These are phyloP conservation scores for Fusarium anguioides DNA, from an alignment of 2,329 filamentous ascomycete genomes.

Conservation along the genomic window DNA sequence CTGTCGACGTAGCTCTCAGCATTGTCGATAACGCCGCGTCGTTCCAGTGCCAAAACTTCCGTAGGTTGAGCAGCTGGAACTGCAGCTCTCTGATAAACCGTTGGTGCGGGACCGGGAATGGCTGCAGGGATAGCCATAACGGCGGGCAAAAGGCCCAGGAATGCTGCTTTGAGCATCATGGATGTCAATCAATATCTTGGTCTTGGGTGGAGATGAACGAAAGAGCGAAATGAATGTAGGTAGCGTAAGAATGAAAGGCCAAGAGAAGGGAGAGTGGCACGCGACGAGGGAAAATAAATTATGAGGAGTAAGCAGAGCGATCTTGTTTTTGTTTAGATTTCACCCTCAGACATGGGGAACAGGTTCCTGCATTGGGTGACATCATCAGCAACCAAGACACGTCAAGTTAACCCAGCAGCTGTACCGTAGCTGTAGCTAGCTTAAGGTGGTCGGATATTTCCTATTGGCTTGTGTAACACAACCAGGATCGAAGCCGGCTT, in stretches of 20 bases:
- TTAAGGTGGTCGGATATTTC: constrained; percentile 6
- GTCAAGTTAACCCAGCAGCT: no score
- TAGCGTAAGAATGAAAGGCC: neutral
- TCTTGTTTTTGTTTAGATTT: constrained; percentile 24
- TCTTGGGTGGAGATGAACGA: neutral
- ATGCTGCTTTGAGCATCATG: constrained; percentile 33
- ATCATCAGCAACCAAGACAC: constrained; percentile 23
- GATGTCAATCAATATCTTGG: neutral
- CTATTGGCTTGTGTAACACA: constrained; percentile 18
- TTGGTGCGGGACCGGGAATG: constrained; percentile 39
- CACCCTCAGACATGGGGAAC: constrained; percentile 7
- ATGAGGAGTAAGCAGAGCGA: neutral
- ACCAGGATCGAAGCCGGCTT: constrained; percentile 28
- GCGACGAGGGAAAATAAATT: neutral
- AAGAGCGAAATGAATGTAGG: neutral
- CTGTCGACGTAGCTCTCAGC: constrained; percentile 64
- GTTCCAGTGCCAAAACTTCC: constrained; percentile 30
- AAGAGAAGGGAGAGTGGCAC: neutral
- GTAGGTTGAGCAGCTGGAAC: constrained; percentile 43
- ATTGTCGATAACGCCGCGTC: constrained; percentile 53
- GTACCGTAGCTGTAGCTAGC: no score
- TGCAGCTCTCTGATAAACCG: constrained; percentile 20
- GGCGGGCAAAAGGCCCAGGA: constrained; percentile 41
- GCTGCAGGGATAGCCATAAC: constrained; percentile 41
- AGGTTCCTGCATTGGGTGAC: constrained; percentile 39